phyloP scores from a whole-genome alignment of 495 filamentous ascomycete species.

The Penicillium fimorum region DNA sequence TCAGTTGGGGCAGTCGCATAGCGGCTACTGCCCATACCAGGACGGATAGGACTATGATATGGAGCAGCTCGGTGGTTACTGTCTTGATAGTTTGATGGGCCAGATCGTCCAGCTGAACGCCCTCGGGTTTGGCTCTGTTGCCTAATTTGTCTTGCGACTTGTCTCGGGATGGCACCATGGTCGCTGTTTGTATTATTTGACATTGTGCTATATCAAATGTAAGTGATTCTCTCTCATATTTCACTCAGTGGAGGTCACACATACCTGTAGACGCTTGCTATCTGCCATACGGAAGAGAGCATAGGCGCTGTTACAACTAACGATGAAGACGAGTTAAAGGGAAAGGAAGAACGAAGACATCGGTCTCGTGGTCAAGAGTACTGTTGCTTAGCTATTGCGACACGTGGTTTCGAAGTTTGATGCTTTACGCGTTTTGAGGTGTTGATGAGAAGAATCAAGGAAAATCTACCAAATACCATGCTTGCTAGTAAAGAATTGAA shows the following conservation, averaged over 20 bases:
- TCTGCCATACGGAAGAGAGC: background rate
- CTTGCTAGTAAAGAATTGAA: too few relatives aligned
- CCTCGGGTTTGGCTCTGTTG: background rate
- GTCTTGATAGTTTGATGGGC: background rate
- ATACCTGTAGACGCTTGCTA: background rate
- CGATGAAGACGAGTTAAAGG: background rate
- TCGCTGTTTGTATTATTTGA: background rate
- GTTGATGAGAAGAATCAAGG: background rate
- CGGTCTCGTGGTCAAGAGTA: background rate
- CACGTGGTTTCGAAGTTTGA: background rate
- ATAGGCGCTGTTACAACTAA: background rate
- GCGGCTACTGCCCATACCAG: background rate
- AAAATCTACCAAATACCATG: background rate
- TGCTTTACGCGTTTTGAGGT: background rate
- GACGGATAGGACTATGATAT: background rate
- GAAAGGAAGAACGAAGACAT: background rate
- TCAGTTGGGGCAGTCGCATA: background rate
- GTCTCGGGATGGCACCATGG: background rate
- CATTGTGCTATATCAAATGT: background rate
- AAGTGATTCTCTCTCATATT: background rate
- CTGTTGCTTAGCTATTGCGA: background rate
- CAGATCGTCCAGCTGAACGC: background rate
- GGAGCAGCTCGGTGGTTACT: background rate
- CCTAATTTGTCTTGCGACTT: background rate
- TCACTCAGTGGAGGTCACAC: background rate